Base-by-base conservation (phyloP, 768 basidiomycete species). In the Pleurotus tuber-regium region DNA sequence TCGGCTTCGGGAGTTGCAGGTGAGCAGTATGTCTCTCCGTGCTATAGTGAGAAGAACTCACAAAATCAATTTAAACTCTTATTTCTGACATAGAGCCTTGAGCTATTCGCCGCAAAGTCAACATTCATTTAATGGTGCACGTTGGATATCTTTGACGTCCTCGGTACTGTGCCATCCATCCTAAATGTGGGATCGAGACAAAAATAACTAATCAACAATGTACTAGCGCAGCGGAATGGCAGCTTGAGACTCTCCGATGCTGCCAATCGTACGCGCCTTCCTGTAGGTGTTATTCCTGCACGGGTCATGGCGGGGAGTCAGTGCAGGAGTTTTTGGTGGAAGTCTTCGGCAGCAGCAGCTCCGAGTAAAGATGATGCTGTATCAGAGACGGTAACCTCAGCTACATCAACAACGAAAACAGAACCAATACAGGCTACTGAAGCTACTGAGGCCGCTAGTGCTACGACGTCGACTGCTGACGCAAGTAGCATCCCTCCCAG, bases 321-420 rank as follows among this genome's bases (percentile, higher is more conserved):
- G 14, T 31, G 46, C 19, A n/a, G 46, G 35, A 48, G 31, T n/a
- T 19, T 48, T 19, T 48, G 46, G 46, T 48, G 46, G 46, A 48
- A 48, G n/a, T 48, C 46, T 16, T 48, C 46, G 24, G 2, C 46
- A 6, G 30, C 46, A 16, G 29, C 43, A 12, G n/a, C n/a, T n/a
- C 11, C 28, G 28, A 19, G 7, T 5, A 18, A 3, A 7, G n/a
- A 14, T 21, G 21, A 35, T 11, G 12, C 31, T 9, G 19, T 12
- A 11, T 5, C 29, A 8, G 46, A 30, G n/a, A 18, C 31, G 11
- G 46, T 33, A 18, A 35, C 16, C 16, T 8, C 21, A n/a, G 9
- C 43, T 16, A 14, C 16, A n/a, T 11, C 43, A 8, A 9, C 43
- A n/a, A 18, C 9, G 11, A 46, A 10, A 25, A 0, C 26, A 9